Evolutionary conservation across 2,329 filamentous ascomycete species (phyloP).

Genomic region (Geosmithia flava): DNA sequence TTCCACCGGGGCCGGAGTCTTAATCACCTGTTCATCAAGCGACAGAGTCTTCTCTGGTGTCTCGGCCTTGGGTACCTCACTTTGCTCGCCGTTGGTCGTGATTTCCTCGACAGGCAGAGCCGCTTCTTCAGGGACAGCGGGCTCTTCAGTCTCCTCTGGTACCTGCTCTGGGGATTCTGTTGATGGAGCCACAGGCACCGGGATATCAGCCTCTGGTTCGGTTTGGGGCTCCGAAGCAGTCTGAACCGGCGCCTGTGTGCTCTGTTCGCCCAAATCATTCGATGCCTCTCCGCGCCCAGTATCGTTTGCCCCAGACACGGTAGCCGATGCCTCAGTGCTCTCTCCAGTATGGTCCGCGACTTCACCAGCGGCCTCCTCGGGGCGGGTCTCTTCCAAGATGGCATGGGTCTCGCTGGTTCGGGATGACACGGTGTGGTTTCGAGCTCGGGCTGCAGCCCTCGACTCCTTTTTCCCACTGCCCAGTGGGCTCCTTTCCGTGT

Average conservation of each 20-base stretch:
- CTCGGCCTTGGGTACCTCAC: neutral
- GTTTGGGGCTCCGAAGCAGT: neutral
- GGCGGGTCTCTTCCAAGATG: neutral
- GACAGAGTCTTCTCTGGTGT: neutral
- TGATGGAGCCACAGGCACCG: neutral
- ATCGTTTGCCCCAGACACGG: neutral
- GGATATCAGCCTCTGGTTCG: neutral
- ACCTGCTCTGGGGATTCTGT: neutral
- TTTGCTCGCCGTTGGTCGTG: neutral
- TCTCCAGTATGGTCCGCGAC: neutral
- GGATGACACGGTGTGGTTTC: neutral
- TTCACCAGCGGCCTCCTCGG: neutral
- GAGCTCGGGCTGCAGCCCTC: neutral
- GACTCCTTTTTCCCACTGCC: slow-evolving; percentile 9
- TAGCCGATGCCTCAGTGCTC: neutral
- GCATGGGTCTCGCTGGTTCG: neutral
- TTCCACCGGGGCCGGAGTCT: neutral
- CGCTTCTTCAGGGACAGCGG: neutral
- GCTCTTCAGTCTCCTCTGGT: neutral
- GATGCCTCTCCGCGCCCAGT: neutral
- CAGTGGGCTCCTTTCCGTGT: slow-evolving; percentile 7
- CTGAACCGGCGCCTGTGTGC: no score
- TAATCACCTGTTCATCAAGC: neutral
- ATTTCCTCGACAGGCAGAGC: neutral
- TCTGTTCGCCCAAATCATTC: neutral